A percentile compares a stretch with the other conserved stretches of the same genome.
Conservation (phyloP, 192 early-diverging fungal species). For the Phycomyces nitens region DNA sequence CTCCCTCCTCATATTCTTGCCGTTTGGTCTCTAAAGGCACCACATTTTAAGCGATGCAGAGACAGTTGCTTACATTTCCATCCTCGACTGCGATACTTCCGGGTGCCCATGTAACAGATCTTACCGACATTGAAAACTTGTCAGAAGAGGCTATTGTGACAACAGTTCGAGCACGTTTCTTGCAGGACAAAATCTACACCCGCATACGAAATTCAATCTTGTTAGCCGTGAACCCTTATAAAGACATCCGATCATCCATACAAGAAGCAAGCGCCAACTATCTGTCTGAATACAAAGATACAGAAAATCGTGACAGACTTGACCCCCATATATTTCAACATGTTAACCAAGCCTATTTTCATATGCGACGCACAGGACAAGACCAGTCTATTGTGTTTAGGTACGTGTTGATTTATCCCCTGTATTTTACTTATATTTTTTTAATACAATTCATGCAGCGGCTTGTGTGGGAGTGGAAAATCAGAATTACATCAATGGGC, state of each 20-base stretch:
- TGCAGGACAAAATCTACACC: constrained; percentile 62
- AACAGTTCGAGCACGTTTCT: constrained; percentile 50
- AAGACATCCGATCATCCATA: constrained; percentile 49
- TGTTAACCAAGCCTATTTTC: constrained; percentile 80
- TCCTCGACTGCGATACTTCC: neutral
- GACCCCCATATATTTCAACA: constrained; percentile 83
- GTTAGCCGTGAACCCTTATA: constrained; percentile 65
- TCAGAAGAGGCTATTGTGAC: constrained; percentile 38
- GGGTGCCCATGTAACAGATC: constrained; percentile 10
- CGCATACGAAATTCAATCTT: constrained; percentile 65
- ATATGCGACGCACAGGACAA: constrained; percentile 81
- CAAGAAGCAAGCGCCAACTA: constrained; percentile 67
- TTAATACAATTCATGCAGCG: constrained; percentile 16
- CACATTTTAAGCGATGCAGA: neutral
- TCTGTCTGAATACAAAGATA: constrained; percentile 69
- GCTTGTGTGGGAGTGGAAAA: constrained; percentile 25
- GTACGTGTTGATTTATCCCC: constrained; percentile 42
- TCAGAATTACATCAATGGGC: constrained; percentile 66
- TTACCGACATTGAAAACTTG: constrained; percentile 15
- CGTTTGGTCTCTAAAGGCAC: neutral
- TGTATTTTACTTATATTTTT: constrained; percentile 4
- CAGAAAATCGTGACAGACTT: constrained; percentile 42
- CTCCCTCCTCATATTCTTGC: too few species aligned
- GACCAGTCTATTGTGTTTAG: constrained; percentile 88
- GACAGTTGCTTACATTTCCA: neutral